These are phyloP conservation scores for Purshia tridentata DNA, from an alignment of 306 rosid species.

Conservation along the genomic window DNA sequence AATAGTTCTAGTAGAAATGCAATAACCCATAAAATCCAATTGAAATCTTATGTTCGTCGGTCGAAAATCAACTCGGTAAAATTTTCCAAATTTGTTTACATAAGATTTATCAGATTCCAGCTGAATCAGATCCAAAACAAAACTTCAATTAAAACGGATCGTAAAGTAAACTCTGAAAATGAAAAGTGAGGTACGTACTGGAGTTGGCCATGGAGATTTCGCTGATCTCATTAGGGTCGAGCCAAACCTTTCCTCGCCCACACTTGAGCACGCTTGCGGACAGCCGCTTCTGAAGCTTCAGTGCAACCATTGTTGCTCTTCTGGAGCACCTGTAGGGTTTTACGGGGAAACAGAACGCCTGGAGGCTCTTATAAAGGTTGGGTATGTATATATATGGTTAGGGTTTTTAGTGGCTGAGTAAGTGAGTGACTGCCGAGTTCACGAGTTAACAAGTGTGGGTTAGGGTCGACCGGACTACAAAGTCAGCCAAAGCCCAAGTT, in stretches of 20 bases:
- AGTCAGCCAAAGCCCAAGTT: not conserved
- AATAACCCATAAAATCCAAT: not conserved
- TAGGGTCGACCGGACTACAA: not conserved
- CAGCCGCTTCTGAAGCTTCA: slow-evolving; percentile 93
- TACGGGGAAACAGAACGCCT: not conserved
- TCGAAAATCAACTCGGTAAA: not conserved
- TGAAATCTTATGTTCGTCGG: not conserved
- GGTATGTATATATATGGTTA: not conserved
- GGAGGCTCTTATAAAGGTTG: not conserved
- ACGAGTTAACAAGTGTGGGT: not conserved
- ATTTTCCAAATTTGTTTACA: not conserved
- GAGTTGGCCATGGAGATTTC: slow-evolving; percentile 98
- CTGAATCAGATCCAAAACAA: not conserved
- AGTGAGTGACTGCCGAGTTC: not conserved
- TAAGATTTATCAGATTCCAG: not conserved
- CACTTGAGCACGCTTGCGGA: slow-evolving; percentile 93
- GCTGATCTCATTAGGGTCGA: slow-evolving; percentile 83
- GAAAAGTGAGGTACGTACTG: slow-evolving; percentile 36
- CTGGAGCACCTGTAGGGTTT: slow-evolving; percentile 10
- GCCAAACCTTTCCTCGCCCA: slow-evolving; percentile 94
- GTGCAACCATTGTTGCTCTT: slow-evolving; percentile 65
- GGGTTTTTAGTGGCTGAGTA: not conserved
- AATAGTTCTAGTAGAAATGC: not conserved
- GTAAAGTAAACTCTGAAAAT: not conserved
- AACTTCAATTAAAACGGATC: not conserved